Base-by-base conservation (phyloP, 1,284 basidiomycete species). In the Meira nashicola region DNA sequence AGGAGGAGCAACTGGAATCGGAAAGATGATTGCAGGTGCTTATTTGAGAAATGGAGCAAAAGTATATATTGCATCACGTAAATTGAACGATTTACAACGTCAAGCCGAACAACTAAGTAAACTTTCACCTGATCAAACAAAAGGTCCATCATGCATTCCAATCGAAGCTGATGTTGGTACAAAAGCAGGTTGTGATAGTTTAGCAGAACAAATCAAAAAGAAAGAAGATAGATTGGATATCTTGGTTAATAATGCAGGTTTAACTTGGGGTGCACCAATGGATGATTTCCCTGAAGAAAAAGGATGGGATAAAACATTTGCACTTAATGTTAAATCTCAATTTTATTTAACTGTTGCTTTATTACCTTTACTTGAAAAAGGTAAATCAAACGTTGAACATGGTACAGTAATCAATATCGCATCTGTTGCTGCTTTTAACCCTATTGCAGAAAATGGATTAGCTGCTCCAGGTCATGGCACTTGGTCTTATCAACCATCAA, bases 41-140 rank as follows among this genome's bases (percentile, higher is more conserved):
- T 86, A 89, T 67, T 87, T 88, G 1, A 85, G 87, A 79, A 92
- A 90, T 68, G 89, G 89, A 8, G 88, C 86, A 39, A 71, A 74
- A 59, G 87, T 90, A 28, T 89, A 92, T 80, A 91, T 93, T 68
- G 90, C 91, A 9, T 87, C 87, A 2, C 82, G 89, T 52, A 91
- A 91, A 63, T 51, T 76, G 14, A 47, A 64, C 12, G 74, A 88
- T 66, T 82, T 93, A 58, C 84, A 89, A 78, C 84, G 87, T 81
- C 76, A 76, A 6, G 69, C 74, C 5, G 43, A 52, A 28, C 55
- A 64, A 49, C 59, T 74, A 11, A 58, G 57, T 52, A 62, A 61
- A 56, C 54, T 68, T 17, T 67, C 70, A 1, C 55, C 47, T 58
- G 66, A 65, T 50, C 60, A 68, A 40, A 60, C 58, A 40, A 21